phyloP scores from a whole-genome alignment of 2,329 filamentous ascomycete genomes.

The Arthroderma sp. region DNA sequence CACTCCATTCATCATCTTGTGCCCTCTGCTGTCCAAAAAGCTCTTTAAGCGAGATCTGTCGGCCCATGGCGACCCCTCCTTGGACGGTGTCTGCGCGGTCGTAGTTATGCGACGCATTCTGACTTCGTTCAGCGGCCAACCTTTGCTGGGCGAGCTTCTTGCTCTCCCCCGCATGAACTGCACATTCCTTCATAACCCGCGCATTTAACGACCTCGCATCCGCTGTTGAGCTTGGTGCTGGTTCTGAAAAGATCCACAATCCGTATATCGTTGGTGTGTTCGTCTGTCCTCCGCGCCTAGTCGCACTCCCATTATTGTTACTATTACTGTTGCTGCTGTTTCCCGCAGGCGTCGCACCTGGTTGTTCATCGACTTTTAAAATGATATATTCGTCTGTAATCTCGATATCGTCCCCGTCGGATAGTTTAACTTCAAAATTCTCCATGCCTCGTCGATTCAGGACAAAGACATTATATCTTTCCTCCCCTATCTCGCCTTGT shows the following conservation, averaged over 20 bases:
- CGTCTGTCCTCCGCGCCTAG: constrained; percentile 2
- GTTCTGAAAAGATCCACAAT: constrained; percentile 52
- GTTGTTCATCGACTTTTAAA: constrained; percentile 34
- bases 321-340: constrained; percentile 10
- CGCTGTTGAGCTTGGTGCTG: constrained; percentile 40
- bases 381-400: constrained; percentile 50
- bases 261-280: constrained; percentile 36
- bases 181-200: constrained; percentile 42
- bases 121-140: constrained; percentile 16
- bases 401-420: constrained; percentile 47
- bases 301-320: constrained; percentile 11
- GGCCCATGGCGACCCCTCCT: constrained; percentile 37
- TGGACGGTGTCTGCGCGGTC: constrained; percentile 20
- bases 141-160: constrained; percentile 31
- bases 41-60: constrained; percentile 40
- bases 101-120: constrained; percentile 21
- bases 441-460: constrained; percentile 59
- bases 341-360: constrained; percentile 8
- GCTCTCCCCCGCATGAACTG: constrained; percentile 38
- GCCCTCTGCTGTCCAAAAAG: constrained; percentile 43
- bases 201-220: constrained; percentile 39
- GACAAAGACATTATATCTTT: constrained; percentile 48
- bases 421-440: constrained; percentile 56
- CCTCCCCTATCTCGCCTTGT: constrained; percentile 32
- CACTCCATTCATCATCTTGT: constrained; percentile 38